Evolutionary conservation across 2,329 filamentous ascomycete genomes (phyloP), one percentile per base, ranked within the genome.

Genomic region (Mycosphaerella sp.): DNA sequence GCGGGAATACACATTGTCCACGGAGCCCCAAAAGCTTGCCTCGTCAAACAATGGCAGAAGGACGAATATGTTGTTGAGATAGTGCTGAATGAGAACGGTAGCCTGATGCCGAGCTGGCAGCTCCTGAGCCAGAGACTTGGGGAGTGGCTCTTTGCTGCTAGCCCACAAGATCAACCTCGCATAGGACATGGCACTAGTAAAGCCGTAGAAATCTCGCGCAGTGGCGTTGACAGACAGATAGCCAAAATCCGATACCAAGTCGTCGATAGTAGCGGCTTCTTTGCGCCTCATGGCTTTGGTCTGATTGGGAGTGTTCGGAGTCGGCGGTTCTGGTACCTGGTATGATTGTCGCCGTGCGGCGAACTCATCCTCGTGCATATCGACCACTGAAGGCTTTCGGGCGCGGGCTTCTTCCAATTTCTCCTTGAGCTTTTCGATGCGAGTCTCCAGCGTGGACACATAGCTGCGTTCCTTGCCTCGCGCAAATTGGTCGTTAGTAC

Each of bases 381-480:
- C 76, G 12, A 88, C 77, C 3, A 86, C 87, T 10, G 81, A 84
- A 62, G 88, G 89, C 60, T 86, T 83, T 17, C 83, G 81, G 48
- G 84, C 84, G 72, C 83, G 86, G 34, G 80, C 78, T 56, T 79
- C 76, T 17, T 73, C 70, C 45, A 96, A 79, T 54, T 84, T 84
- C 67, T 83, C 85, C 71, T 95, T 88, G 7, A 97, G 80, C 71
- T 87, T 89, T 70, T 97, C 91, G 62, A 95, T 85, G 54, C 88
- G 85, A 12, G 91, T 83, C 70, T 97, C 92, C n/a, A 98, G 79
- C 0, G 92, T 95, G 6, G 92, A 89, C 43, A 97, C 91, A 77
- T 97, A 98, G 72, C 91, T 97, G 66, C 92, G 80, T 69, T 97
- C 93, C 71, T 97, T 97, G 57, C 93, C 93, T 59, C 90, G 81